phyloP scores from a whole-genome alignment of 176 grass and related monocot genomes.

The Musa schizocarpa region DNA sequence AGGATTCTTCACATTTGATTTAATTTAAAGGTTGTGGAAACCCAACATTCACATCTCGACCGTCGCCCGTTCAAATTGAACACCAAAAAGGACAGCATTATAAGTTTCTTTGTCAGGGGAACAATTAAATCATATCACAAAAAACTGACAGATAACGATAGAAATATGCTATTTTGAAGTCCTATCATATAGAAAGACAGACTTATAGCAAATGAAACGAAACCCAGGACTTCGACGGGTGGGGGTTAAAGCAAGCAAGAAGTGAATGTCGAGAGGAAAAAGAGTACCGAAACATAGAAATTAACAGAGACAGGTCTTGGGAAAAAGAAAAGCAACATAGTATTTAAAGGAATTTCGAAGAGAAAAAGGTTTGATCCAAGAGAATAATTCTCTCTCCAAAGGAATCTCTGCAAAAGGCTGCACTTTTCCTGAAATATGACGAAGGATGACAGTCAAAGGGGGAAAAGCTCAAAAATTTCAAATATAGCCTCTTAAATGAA shows the following conservation, averaged over 20 bases:
- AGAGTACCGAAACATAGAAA: conserved; percentile 4
- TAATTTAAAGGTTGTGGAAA: not conserved
- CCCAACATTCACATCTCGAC: not conserved
- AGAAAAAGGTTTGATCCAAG: conserved; percentile 22
- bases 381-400: conserved; percentile 15
- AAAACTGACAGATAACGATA: not conserved
- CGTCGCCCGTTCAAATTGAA: not conserved
- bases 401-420: conserved; percentile 20
- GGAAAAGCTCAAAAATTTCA: conserved; percentile 10
- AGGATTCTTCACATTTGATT: not conserved
- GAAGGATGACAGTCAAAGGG: not conserved
- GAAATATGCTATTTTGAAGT: conserved; percentile 2
- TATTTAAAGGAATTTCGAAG: conserved; percentile 12
- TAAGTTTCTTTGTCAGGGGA: not conserved
- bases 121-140: not conserved
- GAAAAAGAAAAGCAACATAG: conserved; percentile 10
- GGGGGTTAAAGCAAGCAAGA: not conserved
- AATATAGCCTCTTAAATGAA: not conserved
- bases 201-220: not conserved
- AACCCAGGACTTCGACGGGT: not conserved
- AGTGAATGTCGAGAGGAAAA: not conserved
- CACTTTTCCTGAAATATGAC: conserved; percentile 19
- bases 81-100: not conserved
- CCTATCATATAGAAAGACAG: not conserved
- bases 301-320: not conserved